Evolutionary conservation across 1,139 yeast genomes (phyloP), one percentile per base, ranked within the genome.

Genomic region (Debaryomyces coudertii): DNA sequence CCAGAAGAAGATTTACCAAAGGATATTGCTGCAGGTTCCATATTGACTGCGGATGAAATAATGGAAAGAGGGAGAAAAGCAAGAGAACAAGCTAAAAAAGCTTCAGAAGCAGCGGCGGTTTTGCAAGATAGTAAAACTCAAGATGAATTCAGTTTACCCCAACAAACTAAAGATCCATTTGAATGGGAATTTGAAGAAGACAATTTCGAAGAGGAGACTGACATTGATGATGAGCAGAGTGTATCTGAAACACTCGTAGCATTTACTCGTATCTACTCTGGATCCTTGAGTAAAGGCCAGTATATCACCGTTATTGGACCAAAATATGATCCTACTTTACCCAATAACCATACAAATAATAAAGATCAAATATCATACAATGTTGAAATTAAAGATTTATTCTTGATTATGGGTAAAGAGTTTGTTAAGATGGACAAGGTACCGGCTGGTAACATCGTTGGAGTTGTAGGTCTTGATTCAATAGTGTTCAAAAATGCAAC

Each of bases 401-500:
- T 81, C 59, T 70, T 93, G 50, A 75, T 95, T 42, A 95, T 95
- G 99, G 99, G 99, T 11, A 76, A 93, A 52, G 98, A 93, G 51
- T 73, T 93, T 45, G 83, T 90, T 2, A 76, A 90, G 9, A 74
- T 95, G 55, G 78, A 85, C 25, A 77, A 76, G 9, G 97, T 93
- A 3, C 97, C 97, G 1, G 95, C 98, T 1, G 99, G 99, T 29
- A 90, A 88, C 55, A 90, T 95, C 53, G 95, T 90, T 6, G 99
- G 98, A 40, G 86, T 95, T 44, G 95, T 90, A 23, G 99, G 99
- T 0, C 74, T 95, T 35, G 97, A 87, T 16, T 87, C 88, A 8
- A 82, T 82, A 43, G 79, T 93, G 24, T 68, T 93, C 53, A 95
- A 95, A 63, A 89, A 85, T 60, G 99, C 96, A 42, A 90, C 99